These are phyloP conservation scores for Alternaria conjuncta DNA, from an alignment of 2,329 filamentous ascomycete species.

Conservation along the genomic window DNA sequence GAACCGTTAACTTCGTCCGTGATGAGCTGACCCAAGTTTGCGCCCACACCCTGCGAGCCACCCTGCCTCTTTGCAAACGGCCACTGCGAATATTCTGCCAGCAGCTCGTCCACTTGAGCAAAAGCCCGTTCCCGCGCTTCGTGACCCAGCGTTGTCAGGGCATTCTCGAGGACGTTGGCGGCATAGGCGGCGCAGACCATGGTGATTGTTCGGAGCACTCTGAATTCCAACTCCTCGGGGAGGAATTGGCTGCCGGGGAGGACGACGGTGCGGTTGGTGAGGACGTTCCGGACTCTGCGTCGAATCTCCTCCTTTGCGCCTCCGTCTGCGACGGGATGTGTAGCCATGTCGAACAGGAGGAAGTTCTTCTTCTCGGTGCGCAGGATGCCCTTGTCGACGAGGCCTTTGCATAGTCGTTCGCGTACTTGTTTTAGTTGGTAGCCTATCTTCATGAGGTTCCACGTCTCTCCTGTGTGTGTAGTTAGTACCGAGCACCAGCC, in stretches of 20 bases:
- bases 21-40: constrained; percentile 88
- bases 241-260: constrained; percentile 86
- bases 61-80: constrained; percentile 84
- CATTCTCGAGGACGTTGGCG: constrained; percentile 97
- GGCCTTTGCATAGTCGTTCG: constrained; percentile 93
- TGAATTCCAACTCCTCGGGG: constrained; percentile 92
- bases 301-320: constrained; percentile 98
- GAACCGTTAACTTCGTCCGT: constrained; percentile 83
- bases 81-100: constrained; percentile 97
- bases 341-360: constrained; percentile 99
- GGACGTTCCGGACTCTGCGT: constrained; percentile 86
- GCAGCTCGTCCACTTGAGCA: constrained; percentile 92
- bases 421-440: constrained; percentile 99
- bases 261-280: constrained; percentile 93
- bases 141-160: constrained; percentile 90
- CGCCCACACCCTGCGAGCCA: constrained; percentile 83
- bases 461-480: constrained; percentile 79
- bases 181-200: constrained; percentile 99
- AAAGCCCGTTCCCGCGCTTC: constrained; percentile 94
- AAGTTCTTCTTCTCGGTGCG: constrained; percentile 99
- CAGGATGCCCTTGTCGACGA: constrained; percentile 98
- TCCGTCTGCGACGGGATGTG: constrained; percentile 93
- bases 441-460: constrained; percentile 99
- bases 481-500: constrained; percentile 24
- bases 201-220: constrained; percentile 86